phyloP scores from a whole-genome alignment of 2,329 filamentous ascomycete species.

The Alternaria angustiovoidea region DNA sequence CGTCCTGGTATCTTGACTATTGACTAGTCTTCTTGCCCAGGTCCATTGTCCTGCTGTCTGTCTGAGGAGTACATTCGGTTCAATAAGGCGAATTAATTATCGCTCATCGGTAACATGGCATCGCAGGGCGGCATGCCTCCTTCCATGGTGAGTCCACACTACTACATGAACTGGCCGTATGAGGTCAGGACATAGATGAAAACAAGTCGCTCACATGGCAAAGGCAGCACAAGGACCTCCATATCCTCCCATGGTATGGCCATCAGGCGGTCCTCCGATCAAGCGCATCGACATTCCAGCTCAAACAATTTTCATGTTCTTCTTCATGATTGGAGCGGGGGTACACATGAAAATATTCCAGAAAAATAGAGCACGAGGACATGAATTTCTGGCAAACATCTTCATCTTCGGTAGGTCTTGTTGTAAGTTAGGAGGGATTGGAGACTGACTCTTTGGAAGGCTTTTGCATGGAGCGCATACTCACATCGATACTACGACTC shows the following conservation, averaged over 20 bases:
- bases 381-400: constrained; percentile 54
- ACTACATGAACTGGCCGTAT: background rate
- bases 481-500: constrained; percentile 52
- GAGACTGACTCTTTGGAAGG: constrained; percentile 25
- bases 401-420: constrained; percentile 50
- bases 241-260: constrained; percentile 42
- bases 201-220: constrained; percentile 12
- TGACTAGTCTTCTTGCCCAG: background rate
- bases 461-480: constrained; percentile 55
- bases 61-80: background rate
- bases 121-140: constrained; percentile 22
- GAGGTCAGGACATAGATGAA: background rate
- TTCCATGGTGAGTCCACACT: constrained; percentile 19
- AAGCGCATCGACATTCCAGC: constrained; percentile 52
- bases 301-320: constrained; percentile 51
- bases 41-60: background rate
- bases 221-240: constrained; percentile 37
- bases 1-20: background rate
- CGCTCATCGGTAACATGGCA: constrained; percentile 16
- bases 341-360: constrained; percentile 55
- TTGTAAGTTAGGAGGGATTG: background rate
- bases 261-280: constrained; percentile 50
- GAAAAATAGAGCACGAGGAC: constrained; percentile 47
- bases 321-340: constrained; percentile 53
- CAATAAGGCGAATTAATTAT: background rate